Percentiles rank a stretch among this genome's conserved stretches.
phyloP scores from a whole-genome alignment of 148 eudicot species.

The Spergularia bocconei region DNA sequence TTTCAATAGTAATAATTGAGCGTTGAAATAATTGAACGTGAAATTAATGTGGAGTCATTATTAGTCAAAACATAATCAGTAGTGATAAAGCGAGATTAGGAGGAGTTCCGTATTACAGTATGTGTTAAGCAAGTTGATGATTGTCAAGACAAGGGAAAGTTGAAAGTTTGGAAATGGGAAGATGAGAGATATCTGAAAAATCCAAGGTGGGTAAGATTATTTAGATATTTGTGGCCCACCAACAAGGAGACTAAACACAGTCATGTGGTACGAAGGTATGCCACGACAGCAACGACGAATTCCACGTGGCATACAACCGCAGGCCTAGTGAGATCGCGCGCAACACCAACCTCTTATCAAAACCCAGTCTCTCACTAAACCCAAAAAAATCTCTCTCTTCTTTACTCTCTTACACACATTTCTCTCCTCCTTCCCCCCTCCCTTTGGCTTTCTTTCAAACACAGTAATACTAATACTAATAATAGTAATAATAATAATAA shows the following conservation, averaged over 20 bases:
- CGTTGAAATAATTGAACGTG: too few relatives aligned
- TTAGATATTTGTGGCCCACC: slow-evolving; percentile 21
- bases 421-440: slow-evolving; percentile 6
- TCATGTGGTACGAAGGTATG: slow-evolving; percentile 35
- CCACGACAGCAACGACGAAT: slow-evolving; percentile 27
- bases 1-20: too few relatives aligned
- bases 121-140: too few relatives aligned
- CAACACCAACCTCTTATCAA: slow-evolving; percentile 55
- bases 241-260: not conserved
- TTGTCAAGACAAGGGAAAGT: too few relatives aligned
- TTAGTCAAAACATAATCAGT: too few relatives aligned
- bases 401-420: slow-evolving; percentile 9
- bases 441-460: too few relatives aligned
- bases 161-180: not conserved
- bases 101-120: too few relatives aligned
- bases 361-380: slow-evolving; percentile 11
- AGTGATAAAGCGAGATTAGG: too few relatives aligned
- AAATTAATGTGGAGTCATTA: too few relatives aligned
- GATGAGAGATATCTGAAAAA: slow-evolving; percentile 5
- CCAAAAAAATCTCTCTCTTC: not conserved
- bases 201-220: slow-evolving; percentile 27
- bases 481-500: too few relatives aligned
- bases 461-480: too few relatives aligned
- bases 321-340: slow-evolving; percentile 59
- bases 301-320: slow-evolving; percentile 53